Evolutionary conservation across 2,329 filamentous ascomycete species (phyloP).

Genomic region (Cadophora malorum): DNA sequence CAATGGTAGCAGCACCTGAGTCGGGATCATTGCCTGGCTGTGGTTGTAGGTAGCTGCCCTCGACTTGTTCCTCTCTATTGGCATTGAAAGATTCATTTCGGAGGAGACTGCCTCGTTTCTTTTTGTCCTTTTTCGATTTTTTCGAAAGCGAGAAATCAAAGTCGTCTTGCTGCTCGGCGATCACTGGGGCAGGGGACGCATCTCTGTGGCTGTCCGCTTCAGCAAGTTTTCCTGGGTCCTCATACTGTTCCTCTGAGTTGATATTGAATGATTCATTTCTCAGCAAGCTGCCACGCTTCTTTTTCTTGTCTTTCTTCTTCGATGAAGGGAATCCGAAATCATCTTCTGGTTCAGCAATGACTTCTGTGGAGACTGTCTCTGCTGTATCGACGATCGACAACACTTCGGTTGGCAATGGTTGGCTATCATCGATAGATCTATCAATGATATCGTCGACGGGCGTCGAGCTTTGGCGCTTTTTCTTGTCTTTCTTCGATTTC

Average conservation of each 20-base stretch:
- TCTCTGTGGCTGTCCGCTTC: background rate
- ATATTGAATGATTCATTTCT: slow-evolving; percentile 4
- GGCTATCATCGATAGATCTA: background rate
- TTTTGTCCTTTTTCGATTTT: slow-evolving; percentile 30
- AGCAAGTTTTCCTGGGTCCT: background rate
- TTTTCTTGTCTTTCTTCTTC: slow-evolving; percentile 30
- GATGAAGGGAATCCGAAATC: slow-evolving; percentile 30
- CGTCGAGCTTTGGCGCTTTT: slow-evolving; percentile 29
- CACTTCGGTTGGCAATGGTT: background rate
- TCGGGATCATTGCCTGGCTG: background rate
- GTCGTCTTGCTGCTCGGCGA: slow-evolving; percentile 24
- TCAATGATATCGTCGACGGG: background rate
- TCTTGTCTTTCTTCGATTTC: slow-evolving; percentile 50
- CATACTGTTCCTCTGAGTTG: background rate
- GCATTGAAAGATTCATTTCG: slow-evolving; percentile 6
- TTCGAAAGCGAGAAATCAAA: slow-evolving; percentile 28
- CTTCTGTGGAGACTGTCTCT: slow-evolving; percentile 13
- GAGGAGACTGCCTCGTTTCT: slow-evolving; percentile 19
- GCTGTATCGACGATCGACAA: background rate
- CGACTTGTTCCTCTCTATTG: background rate
- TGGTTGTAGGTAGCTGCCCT: background rate
- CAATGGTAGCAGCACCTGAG: background rate
- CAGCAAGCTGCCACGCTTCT: slow-evolving; percentile 18
- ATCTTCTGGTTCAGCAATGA: slow-evolving; percentile 25
- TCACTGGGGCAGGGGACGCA: background rate